Conservation (phyloP, 2,329 filamentous ascomycete species). For the Trichoderma afroharzianum region DNA sequence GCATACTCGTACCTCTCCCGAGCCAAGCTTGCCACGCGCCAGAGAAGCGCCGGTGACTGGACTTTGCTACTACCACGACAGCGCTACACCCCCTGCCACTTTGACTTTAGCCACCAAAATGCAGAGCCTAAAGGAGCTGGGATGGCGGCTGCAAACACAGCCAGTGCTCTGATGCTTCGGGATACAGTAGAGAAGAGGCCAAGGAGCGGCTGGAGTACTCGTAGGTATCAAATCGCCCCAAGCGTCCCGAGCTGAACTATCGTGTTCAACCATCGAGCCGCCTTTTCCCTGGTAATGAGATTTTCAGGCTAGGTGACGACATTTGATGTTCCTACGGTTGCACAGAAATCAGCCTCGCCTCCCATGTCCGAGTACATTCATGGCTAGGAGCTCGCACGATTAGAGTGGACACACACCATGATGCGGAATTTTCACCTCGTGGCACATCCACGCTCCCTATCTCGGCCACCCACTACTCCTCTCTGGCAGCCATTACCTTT, state of each 20-base stretch:
- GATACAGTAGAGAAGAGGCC: background rate
- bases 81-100: background rate
- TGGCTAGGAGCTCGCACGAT: background rate
- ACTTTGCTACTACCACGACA: conserved; percentile 7
- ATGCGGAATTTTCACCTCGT: conserved; percentile 13
- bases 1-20: background rate
- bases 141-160: background rate
- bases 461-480: background rate
- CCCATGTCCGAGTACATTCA: background rate
- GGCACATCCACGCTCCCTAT: conserved; percentile 12
- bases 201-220: background rate
- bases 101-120: conserved; percentile 14
- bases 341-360: conserved; percentile 9
- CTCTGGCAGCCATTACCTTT: conserved; percentile 6
- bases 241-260: background rate
- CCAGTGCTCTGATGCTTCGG: background rate
- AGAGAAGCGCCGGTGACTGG: conserved; percentile 10
- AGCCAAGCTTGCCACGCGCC: conserved; percentile 16
- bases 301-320: background rate
- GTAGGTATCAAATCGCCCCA: background rate
- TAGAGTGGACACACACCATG: background rate
- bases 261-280: background rate
- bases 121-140: conserved; percentile 1
- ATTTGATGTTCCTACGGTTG: background rate
- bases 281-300: background rate